phyloP scores from a whole-genome alignment of 768 basidiomycete genomes.

The Chalciporus sphaerocephalus region DNA sequence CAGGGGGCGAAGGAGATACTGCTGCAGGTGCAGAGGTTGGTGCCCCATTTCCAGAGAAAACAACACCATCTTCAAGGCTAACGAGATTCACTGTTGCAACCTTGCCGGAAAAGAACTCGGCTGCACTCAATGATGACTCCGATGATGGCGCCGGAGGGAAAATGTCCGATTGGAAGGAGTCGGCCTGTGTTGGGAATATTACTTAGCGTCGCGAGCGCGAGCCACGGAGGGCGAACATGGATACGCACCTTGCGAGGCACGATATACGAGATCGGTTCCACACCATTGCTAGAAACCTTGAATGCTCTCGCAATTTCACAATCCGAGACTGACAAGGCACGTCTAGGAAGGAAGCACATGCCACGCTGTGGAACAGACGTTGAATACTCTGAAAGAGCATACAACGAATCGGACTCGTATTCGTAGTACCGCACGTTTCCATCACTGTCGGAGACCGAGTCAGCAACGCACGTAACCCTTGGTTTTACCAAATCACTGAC shows the following conservation, averaged over 20 bases:
- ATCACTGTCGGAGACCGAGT: slow-evolving; percentile 56
- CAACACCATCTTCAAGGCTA: slow-evolving; percentile 65
- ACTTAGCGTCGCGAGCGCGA: background rate
- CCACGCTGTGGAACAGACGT: slow-evolving; percentile 92
- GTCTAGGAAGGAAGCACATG: slow-evolving; percentile 93
- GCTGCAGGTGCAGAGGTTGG: slow-evolving; percentile 24
- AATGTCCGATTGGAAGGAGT: slow-evolving; percentile 96
- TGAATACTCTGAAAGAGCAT: slow-evolving; percentile 78
- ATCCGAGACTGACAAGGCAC: slow-evolving; percentile 81
- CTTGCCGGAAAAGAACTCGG: slow-evolving; percentile 88
- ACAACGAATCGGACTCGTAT: slow-evolving; percentile 81
- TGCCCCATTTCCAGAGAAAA: slow-evolving; percentile 32
- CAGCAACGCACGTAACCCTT: too few relatives aligned
- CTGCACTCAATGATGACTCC: slow-evolving; percentile 74
- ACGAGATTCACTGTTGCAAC: slow-evolving; percentile 72
- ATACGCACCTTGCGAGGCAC: slow-evolving; percentile 81
- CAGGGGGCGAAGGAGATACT: slow-evolving; percentile 26
- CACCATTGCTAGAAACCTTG: slow-evolving; percentile 67
- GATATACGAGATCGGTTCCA: slow-evolving; percentile 93
- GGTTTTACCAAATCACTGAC: too few relatives aligned
- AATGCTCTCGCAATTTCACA: slow-evolving; percentile 95
- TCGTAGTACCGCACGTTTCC: slow-evolving; percentile 99
- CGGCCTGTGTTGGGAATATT: slow-evolving; percentile 48
- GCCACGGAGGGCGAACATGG: background rate
- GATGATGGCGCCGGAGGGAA: slow-evolving; percentile 86